Base-by-base conservation (phyloP, 2,329 filamentous ascomycete species). In the Leptographium flavum region DNA sequence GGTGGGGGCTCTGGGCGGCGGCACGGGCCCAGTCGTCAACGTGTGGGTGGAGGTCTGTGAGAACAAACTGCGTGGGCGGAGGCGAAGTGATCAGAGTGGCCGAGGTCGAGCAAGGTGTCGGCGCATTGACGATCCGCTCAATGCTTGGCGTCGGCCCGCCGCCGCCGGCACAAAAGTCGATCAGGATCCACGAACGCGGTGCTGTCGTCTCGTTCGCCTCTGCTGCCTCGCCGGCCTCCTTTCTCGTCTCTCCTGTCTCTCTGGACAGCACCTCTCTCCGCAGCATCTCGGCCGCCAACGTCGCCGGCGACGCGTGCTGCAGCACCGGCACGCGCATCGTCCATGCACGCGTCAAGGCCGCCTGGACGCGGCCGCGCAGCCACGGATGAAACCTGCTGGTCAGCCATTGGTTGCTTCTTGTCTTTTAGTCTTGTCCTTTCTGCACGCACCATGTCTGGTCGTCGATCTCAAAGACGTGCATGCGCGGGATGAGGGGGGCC, bases 141-240 rank as follows among this genome's bases (percentile, higher is more conserved):
- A 84, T 76, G 33, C 63, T 65, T 0, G 79, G 79, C 2, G 78
- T 84, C 1, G 81, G 81, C 0, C 83, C 83, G 35, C 83, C 83
- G 14, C 73, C 79, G 43, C 83, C 83, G 3, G 82, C 79, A 58
- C 82, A 86, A 60, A 87, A 84, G 63, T 88, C 83, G 49, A 87
- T 71, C 53, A 83, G 78, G 17, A 72, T 76, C 59, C 81, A 78
- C 2, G 42, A 35, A 3, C 27, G 22, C 10, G 21, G 19, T 19
- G 7, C 19, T 10, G 21, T 25, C 36, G n/a, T n/a, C n/a, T n/a
- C n/a, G n/a, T n/a, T n/a, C 13, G 36, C 9, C 22, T 13, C 19
- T 19, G 28, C 21, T 19, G 15, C 10, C 22, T 17, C 22, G 23
- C 32, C 15, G 19, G 41, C 39, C 9, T 28, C 36, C 23, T 13